Evolutionary conservation across 148 eudicot species (phyloP).

Genomic region (Cornus suecica): DNA sequence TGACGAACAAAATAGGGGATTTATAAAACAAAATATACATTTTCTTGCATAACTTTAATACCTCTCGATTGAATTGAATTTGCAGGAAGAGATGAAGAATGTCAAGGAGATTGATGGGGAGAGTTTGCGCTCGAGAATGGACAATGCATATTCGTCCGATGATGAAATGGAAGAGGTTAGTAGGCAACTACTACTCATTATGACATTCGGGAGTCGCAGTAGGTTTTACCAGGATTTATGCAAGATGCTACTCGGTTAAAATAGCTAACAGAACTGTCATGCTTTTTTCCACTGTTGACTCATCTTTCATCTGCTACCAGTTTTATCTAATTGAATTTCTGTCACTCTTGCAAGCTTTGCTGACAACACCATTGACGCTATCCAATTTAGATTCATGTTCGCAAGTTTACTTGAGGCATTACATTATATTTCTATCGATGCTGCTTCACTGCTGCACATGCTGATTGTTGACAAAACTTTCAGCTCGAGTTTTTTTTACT

Average conservation of each 20-base stretch:
- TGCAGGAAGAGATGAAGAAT: slow-evolving; percentile 48
- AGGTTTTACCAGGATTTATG: not conserved
- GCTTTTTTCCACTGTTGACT: not conserved
- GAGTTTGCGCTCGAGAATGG: slow-evolving; percentile 44
- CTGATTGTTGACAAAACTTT: not conserved
- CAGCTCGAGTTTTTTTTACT: not conserved
- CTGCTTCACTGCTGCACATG: not conserved
- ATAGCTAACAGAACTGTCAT: not conserved
- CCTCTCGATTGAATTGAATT: slow-evolving; percentile 5
- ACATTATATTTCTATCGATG: not conserved
- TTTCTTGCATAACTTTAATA: not conserved
- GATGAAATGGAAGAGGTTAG: slow-evolving; percentile 46
- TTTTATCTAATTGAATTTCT: not conserved
- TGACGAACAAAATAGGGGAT: not conserved
- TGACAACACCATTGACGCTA: not conserved
- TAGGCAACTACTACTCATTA: slow-evolving; percentile 9
- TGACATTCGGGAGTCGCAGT: not conserved
- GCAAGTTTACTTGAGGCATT: not conserved
- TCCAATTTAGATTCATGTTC: not conserved
- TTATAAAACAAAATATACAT: not conserved
- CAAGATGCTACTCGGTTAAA: not conserved
- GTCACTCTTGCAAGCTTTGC: not conserved
- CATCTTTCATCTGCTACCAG: not conserved
- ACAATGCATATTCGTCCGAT: slow-evolving; percentile 38
- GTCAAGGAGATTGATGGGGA: slow-evolving; percentile 48